A percentile compares a stretch with the other conserved stretches of the same genome.
Conservation (phyloP, 108 stramenopile genomes). For the Tribonema minus region DNA sequence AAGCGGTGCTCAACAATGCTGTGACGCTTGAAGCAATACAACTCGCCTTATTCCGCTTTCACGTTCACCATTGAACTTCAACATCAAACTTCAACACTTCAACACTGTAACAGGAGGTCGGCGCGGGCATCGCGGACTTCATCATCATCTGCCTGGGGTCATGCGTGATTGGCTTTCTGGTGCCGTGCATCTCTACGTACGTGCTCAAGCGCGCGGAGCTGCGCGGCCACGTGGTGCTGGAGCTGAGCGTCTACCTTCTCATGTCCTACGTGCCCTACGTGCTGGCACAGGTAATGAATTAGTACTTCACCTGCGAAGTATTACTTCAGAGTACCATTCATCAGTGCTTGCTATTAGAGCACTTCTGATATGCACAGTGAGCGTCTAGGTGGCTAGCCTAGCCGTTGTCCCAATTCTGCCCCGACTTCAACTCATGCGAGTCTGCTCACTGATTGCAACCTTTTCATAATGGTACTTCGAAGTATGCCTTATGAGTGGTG, state of each 20-base stretch:
- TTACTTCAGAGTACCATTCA: background rate
- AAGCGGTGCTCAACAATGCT: background rate
- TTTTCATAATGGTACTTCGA: background rate
- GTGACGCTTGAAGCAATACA: background rate
- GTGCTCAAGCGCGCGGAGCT: conserved; percentile 66
- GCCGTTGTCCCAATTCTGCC: too few relatives aligned
- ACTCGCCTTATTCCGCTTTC: background rate
- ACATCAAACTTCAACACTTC: too few relatives aligned
- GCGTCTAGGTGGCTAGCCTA: too few relatives aligned
- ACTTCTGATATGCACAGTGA: too few relatives aligned
- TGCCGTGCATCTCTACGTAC: conserved; percentile 55
- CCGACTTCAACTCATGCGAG: background rate
- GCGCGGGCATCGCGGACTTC: conserved; percentile 60
- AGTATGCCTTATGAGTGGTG: background rate
- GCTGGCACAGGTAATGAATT: conserved; percentile 57
- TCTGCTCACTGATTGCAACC: background rate
- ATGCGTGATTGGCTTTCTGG: conserved; percentile 57
- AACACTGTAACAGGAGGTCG: conserved; percentile 36
- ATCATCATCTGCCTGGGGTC: conserved; percentile 69
- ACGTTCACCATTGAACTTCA: too few relatives aligned
- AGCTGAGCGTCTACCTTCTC: conserved; percentile 61
- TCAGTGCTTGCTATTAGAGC: background rate
- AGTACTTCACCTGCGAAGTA: background rate
- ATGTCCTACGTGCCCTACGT: conserved; percentile 71
- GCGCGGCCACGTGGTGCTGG: conserved; percentile 49